Evolutionary conservation across 306 rosid species (phyloP).

Genomic region (Medicago lupulina): DNA sequence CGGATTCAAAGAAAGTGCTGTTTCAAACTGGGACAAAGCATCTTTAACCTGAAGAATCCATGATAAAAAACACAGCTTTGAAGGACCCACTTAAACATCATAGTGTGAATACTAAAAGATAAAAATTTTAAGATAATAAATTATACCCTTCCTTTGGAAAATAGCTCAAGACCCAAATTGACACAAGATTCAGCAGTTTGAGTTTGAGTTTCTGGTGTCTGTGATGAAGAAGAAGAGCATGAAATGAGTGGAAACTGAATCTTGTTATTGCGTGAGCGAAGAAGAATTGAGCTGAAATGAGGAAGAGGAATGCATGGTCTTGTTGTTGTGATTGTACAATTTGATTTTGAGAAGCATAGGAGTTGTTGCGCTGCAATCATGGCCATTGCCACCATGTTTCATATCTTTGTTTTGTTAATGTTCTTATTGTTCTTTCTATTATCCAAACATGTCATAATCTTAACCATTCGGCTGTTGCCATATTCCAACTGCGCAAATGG

Average conservation of each 20-base stretch:
- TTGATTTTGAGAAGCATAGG: slow-evolving; percentile 57
- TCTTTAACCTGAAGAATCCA: slow-evolving; percentile 82
- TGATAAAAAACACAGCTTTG: background rate
- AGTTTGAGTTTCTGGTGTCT: slow-evolving; percentile 65
- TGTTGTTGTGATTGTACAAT: slow-evolving; percentile 36
- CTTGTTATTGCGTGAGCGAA: slow-evolving; percentile 38
- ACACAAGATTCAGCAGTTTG: slow-evolving; percentile 84
- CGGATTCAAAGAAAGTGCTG: slow-evolving; percentile 82
- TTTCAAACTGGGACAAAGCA: slow-evolving; percentile 87
- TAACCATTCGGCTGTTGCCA: slow-evolving; percentile 13
- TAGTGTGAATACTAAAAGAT: background rate
- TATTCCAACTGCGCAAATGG: background rate
- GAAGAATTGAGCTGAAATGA: slow-evolving; percentile 26
- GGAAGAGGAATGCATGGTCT: slow-evolving; percentile 47
- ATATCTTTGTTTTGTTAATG: slow-evolving; percentile 16
- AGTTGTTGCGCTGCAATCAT: slow-evolving; percentile 58
- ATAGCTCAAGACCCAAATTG: slow-evolving; percentile 88
- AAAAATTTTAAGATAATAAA: background rate
- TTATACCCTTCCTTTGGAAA: slow-evolving; percentile 89
- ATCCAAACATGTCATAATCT: slow-evolving; percentile 40
- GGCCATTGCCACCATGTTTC: slow-evolving; percentile 59
- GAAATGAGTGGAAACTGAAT: slow-evolving; percentile 47
- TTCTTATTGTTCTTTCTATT: slow-evolving; percentile 32
- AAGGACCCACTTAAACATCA: slow-evolving; percentile 8
- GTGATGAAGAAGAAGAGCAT: slow-evolving; percentile 64